Percentiles rank a stretch among this genome's conserved stretches.
Conservation (phyloP, 2,329 filamentous ascomycete genomes). For the Pyrenochaeta sp. region DNA sequence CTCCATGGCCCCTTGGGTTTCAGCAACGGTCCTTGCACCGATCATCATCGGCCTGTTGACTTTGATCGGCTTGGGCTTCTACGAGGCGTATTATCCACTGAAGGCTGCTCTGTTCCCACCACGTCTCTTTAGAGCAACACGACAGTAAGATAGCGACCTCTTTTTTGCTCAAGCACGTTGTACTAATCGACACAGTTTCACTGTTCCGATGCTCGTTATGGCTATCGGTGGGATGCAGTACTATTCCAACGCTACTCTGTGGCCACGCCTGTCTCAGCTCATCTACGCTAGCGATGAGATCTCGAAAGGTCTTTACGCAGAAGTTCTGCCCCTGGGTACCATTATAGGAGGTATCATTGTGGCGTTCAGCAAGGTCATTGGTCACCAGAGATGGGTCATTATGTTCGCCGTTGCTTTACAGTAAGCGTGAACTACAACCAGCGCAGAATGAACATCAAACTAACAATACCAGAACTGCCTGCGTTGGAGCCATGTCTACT, state of each 20-base stretch:
- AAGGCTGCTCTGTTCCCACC: slow-evolving; percentile 40
- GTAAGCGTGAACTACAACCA: not conserved
- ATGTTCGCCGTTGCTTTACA: slow-evolving; percentile 34
- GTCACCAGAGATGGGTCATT: slow-evolving; percentile 39
- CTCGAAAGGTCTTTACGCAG: slow-evolving; percentile 35
- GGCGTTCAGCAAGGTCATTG: slow-evolving; percentile 35
- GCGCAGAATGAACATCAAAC: no score
- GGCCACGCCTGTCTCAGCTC: slow-evolving; percentile 34
- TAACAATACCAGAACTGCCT: slow-evolving; percentile 21
- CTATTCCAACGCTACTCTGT: slow-evolving; percentile 39
- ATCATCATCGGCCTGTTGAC: slow-evolving; percentile 36
- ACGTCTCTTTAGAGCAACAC: slow-evolving; percentile 34
- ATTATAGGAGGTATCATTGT: slow-evolving; percentile 39
- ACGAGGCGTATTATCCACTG: slow-evolving; percentile 31
- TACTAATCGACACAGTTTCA: slow-evolving; percentile 21
- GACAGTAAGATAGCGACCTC: slow-evolving; percentile 21
- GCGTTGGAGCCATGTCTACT: slow-evolving; percentile 35
- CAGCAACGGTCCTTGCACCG: slow-evolving; percentile 28
- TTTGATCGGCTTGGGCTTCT: slow-evolving; percentile 34
- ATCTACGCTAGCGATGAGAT: slow-evolving; percentile 38
- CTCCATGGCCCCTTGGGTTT: slow-evolving; percentile 32
- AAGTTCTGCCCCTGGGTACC: slow-evolving; percentile 34
- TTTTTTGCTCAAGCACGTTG: no score
- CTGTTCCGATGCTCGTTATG: slow-evolving; percentile 40
- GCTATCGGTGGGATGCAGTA: slow-evolving; percentile 42